These are phyloP conservation scores for Klebsormidium nitens DNA, from an alignment of 139 green algal species.

Conservation along the genomic window DNA sequence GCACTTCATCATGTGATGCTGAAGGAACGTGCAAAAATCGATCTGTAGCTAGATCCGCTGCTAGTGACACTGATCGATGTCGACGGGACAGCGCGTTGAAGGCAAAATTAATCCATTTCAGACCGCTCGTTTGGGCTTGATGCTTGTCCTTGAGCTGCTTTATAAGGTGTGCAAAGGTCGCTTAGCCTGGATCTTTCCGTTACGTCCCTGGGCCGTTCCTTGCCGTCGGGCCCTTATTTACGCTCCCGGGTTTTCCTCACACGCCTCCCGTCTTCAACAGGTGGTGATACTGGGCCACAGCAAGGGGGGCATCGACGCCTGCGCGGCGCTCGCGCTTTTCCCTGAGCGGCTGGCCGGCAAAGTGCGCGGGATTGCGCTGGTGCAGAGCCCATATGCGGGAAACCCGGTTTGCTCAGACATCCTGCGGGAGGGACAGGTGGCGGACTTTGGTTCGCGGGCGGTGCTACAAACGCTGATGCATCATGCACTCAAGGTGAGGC, in stretches of 20 bases:
- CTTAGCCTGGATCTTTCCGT: too few species aligned
- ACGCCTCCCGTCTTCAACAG: background rate
- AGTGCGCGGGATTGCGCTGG: conserved; percentile 27
- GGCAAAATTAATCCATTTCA: too few species aligned
- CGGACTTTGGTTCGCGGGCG: background rate
- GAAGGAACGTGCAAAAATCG: background rate
- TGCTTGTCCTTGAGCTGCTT: too few species aligned
- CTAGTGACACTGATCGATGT: background rate
- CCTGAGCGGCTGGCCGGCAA: background rate
- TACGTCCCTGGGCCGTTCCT: too few species aligned
- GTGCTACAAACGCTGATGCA: conserved; percentile 10
- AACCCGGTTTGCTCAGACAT: conserved; percentile 34
- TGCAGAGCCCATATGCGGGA: conserved; percentile 40
- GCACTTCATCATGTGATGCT: too few species aligned
- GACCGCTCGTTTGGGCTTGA: too few species aligned
- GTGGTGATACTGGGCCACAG: conserved; percentile 42
- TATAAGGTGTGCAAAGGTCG: too few species aligned
- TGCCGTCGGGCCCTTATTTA: too few species aligned
- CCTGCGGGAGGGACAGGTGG: conserved; percentile 12
- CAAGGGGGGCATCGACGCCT: conserved; percentile 38
- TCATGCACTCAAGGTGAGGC: conserved; percentile 18
- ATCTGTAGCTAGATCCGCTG: background rate
- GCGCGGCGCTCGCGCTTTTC: conserved; percentile 34
- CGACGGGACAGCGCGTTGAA: too few species aligned
- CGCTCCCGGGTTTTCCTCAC: conserved; percentile 1